Evolutionary conservation across 2,329 filamentous ascomycete genomes (phyloP).

Genomic region (Colletotrichum sojae): DNA sequence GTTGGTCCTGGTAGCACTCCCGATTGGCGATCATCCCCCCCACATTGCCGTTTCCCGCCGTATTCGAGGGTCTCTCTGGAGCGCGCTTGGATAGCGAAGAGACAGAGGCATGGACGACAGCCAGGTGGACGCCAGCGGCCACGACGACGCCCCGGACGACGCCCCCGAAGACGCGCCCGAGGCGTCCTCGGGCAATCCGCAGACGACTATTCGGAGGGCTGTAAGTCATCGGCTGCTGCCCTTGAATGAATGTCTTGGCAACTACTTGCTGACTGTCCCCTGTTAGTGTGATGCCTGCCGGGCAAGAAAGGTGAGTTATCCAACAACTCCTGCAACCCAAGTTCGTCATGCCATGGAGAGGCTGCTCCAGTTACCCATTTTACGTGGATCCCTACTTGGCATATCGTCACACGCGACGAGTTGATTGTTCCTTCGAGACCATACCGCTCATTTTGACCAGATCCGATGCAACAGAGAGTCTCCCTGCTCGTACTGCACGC

Average conservation of each 20-base stretch:
- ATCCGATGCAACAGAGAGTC: conserved; percentile 55
- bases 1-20: background rate
- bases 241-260: background rate
- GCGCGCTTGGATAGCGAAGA: background rate
- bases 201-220: conserved; percentile 35
- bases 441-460: conserved; percentile 36
- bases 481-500: conserved; percentile 53
- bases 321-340: conserved; percentile 5
- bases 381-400: too few relatives aligned
- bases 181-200: conserved; percentile 12
- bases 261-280: too few relatives aligned
- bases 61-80: background rate
- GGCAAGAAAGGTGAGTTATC: conserved; percentile 49
- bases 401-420: background rate
- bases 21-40: conserved; percentile 8
- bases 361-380: too few relatives aligned
- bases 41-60: background rate
- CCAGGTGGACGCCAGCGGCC: conserved; percentile 27
- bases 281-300: conserved; percentile 51
- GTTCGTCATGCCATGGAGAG: background rate
- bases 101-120: conserved; percentile 37
- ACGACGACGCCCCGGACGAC: conserved; percentile 34
- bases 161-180: conserved; percentile 26
- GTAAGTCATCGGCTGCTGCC: conserved; percentile 4
- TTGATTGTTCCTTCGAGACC: background rate